These are phyloP conservation scores for Aspergillus asperescens DNA, from an alignment of 495 filamentous ascomycete genomes.

Conservation along the genomic window DNA sequence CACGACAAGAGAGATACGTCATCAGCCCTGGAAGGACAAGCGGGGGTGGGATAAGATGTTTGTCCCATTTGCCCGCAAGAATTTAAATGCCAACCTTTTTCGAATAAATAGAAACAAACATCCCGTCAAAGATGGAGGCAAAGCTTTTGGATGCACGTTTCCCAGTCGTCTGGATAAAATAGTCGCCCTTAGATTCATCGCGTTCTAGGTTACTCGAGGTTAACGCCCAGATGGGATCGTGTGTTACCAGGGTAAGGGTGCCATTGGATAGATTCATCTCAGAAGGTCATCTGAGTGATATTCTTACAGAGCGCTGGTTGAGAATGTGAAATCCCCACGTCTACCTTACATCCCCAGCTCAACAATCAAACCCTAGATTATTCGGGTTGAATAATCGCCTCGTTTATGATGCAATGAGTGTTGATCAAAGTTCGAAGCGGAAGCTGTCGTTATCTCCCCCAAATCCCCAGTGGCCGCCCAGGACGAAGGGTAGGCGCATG, in stretches of 20 bases:
- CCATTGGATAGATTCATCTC: neutral
- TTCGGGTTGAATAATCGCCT: neutral
- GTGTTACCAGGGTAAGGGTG: neutral
- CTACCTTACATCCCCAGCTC: neutral
- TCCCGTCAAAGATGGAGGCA: neutral
- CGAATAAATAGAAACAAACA: neutral
- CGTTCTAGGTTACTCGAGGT: neutral
- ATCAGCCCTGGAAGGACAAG: neutral
- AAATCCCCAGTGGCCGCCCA: slow-evolving; percentile 1
- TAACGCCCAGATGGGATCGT: neutral
- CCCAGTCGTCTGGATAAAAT: neutral
- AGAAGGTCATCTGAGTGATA: neutral
- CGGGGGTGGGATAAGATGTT: neutral
- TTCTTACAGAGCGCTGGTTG: neutral
- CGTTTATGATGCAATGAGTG: neutral
- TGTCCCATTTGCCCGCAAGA: neutral
- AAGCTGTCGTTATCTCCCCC: neutral
- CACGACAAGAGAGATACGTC: slow-evolving; percentile 1
- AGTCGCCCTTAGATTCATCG: neutral
- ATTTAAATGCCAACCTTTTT: neutral
- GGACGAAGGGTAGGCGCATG: slow-evolving; percentile 19
- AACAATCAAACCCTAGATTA: neutral
- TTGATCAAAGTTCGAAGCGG: neutral
- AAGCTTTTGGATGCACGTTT: neutral
- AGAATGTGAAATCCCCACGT: neutral